Conservation (phyloP, 768 basidiomycete genomes). For the Clitopilus passeckerianus region DNA sequence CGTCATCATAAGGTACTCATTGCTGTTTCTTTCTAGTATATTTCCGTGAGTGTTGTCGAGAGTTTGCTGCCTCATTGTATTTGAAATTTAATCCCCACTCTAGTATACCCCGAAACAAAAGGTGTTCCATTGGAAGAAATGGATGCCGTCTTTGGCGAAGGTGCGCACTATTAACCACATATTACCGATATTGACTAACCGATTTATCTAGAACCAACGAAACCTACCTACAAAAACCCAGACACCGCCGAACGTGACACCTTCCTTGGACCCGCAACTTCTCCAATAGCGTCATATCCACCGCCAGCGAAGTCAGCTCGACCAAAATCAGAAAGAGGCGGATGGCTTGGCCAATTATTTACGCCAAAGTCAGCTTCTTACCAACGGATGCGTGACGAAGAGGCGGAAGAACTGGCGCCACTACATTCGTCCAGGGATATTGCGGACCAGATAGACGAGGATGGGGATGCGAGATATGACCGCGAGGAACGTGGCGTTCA, state of each 20-base stretch:
- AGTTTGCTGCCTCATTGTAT: neutral
- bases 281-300: neutral
- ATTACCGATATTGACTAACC: neutral
- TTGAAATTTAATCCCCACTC: no score
- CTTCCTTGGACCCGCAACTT: neutral
- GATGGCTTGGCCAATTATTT: neutral
- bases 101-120: constrained; percentile 85
- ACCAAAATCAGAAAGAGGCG: neutral
- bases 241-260: constrained; percentile 2
- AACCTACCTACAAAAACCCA: neutral
- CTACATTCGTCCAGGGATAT: neutral
- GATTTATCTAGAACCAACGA: constrained; percentile 2
- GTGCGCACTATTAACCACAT: constrained; percentile 25
- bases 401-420: neutral
- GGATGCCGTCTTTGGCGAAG: constrained; percentile 88
- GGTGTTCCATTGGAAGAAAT: constrained; percentile 87
- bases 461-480: neutral
- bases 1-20: neutral
- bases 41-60: constrained; percentile 49
- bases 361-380: neutral
- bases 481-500: neutral
- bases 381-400: neutral
- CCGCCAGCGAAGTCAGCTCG: neutral
- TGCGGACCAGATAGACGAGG: neutral
- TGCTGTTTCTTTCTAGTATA: constrained; percentile 44